Conservation (phyloP, 768 basidiomycete species). For the Suillus clintonianus region DNA sequence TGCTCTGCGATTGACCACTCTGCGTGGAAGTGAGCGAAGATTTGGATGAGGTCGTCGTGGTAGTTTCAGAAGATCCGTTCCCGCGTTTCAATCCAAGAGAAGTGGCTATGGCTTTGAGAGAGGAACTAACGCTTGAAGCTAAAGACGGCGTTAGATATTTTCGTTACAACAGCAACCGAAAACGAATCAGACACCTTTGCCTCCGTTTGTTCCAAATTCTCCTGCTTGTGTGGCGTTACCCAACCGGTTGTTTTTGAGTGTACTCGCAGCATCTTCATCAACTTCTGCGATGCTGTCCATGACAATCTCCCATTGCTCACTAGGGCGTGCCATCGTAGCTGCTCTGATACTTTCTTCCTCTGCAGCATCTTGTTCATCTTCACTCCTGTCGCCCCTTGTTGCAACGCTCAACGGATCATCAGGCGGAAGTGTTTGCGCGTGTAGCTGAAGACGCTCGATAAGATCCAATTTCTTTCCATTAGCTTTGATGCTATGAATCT, state of each 20-base stretch:
- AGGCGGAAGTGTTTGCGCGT: conserved; percentile 63
- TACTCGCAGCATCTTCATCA: conserved; percentile 45
- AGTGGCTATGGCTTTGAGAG: conserved; percentile 74
- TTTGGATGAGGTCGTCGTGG: conserved; percentile 23
- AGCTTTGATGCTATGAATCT: conserved; percentile 78
- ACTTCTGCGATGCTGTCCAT: conserved; percentile 78
- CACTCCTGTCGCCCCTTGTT: conserved; percentile 47
- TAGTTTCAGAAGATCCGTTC: conserved; percentile 9
- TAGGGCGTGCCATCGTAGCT: conserved; percentile 52
- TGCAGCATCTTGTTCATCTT: conserved; percentile 32
- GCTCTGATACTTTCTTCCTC: conserved; percentile 10
- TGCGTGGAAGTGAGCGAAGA: conserved; percentile 21
- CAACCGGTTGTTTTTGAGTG: conserved; percentile 44
- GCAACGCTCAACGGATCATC: conserved; percentile 59
- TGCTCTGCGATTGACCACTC: conserved; percentile 31
- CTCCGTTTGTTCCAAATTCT: conserved; percentile 75
- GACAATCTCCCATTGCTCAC: conserved; percentile 85
- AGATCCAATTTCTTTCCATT: conserved; percentile 79
- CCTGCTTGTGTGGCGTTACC: conserved; percentile 43
- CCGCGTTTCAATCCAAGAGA: conserved; percentile 71
- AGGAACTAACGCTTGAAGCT: conserved; percentile 69
- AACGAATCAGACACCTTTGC: conserved; percentile 53
- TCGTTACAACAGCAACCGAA: background rate
- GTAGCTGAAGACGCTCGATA: conserved; percentile 65
- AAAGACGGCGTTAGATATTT: conserved; percentile 13